Base-by-base conservation (phyloP, 371 early-diverging fungal genomes). In the Saksenaea vasiformis region DNA sequence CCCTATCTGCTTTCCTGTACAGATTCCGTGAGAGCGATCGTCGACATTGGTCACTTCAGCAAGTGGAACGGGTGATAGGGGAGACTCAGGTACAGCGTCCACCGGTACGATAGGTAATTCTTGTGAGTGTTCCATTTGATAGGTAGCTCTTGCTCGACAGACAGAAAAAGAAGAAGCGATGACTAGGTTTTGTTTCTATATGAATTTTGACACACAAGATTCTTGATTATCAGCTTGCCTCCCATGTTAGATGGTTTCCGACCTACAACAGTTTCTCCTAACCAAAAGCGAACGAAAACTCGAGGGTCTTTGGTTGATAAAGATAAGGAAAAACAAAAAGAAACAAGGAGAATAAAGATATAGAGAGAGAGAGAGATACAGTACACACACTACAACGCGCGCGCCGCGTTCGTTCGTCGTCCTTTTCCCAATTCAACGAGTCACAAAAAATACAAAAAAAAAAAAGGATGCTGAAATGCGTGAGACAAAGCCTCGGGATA, bases 371-470 rank as follows among this genome's bases (percentile, higher is more conserved):
- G 3, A 39, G 39, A 39, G 5, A 14, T 11, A 39, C 39, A 39
- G 13, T 37, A 37, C n/a, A n/a, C n/a, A n/a, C n/a, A n/a, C n/a
- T n/a, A n/a, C n/a, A n/a, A n/a, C 39, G n/a, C 39, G 39, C 39
- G 39, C 39, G 39, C 51, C 51, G 51, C 51, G 51, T 47, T 47
- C 24, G 51, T 22, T 22, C 51, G 17, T 47, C 24, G 51, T 22
- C 51, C 51, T 47, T 47, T 47, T 47, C 51, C 51, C n/a, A 47
- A 47, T 47, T 17, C 22, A 47, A 22, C 51, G 24, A 47, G 51
- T 47, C 51, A 47, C 51, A 47, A 47, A 47, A 47, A 22, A 19
- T 22, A 22, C 9, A 47, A 44, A 44, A 47, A 47, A 19, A 47
- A 22, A 47, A 22, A 47, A 9, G 14, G 14, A 17, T 10, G 43